Evolutionary conservation across 2,329 filamentous ascomycete species (phyloP).

Genomic region (Helotiales sp.): DNA sequence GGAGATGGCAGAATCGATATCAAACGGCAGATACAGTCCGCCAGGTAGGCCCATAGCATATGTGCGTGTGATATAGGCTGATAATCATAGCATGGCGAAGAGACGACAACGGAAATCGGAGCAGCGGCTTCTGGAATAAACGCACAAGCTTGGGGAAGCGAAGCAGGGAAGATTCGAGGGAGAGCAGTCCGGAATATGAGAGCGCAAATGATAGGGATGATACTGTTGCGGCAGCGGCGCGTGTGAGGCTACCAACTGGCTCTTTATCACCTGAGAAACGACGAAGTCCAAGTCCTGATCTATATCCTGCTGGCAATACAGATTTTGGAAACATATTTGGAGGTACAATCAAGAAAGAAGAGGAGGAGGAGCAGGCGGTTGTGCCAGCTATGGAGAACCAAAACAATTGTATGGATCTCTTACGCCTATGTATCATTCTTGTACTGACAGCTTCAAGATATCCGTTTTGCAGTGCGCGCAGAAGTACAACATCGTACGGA

Average conservation of each 20-base stretch:
- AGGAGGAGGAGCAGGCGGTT: conserved; percentile 19
- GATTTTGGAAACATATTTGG: conserved; percentile 40
- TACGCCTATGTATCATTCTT: conserved; percentile 7
- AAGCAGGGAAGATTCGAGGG: conserved; percentile 54
- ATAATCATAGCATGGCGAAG: conserved; percentile 61
- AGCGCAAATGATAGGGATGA: conserved; percentile 48
- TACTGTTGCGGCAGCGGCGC: conserved; percentile 30
- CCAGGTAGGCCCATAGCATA: no score
- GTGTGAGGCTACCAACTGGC: conserved; percentile 45
- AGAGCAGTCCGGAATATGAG: conserved; percentile 59
- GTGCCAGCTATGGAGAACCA: conserved; percentile 31
- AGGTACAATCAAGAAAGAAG: conserved; percentile 34
- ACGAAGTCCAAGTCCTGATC: conserved; percentile 54
- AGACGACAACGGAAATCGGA: conserved; percentile 43
- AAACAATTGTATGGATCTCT: conserved; percentile 50
- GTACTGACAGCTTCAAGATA: conserved; percentile 56
- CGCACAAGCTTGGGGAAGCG: conserved; percentile 46
- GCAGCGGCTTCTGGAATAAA: conserved; percentile 49
- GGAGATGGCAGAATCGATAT: conserved; percentile 43
- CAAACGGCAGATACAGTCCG: conserved; percentile 60
- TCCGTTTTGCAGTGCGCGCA: conserved; percentile 82
- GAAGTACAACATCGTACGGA: conserved; percentile 87
- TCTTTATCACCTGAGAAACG: conserved; percentile 57
- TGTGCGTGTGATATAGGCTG: no score
- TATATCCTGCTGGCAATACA: conserved; percentile 36